These are phyloP conservation scores for Aspergillus texensis DNA, from an alignment of 2,329 filamentous ascomycete genomes.

Conservation along the genomic window DNA sequence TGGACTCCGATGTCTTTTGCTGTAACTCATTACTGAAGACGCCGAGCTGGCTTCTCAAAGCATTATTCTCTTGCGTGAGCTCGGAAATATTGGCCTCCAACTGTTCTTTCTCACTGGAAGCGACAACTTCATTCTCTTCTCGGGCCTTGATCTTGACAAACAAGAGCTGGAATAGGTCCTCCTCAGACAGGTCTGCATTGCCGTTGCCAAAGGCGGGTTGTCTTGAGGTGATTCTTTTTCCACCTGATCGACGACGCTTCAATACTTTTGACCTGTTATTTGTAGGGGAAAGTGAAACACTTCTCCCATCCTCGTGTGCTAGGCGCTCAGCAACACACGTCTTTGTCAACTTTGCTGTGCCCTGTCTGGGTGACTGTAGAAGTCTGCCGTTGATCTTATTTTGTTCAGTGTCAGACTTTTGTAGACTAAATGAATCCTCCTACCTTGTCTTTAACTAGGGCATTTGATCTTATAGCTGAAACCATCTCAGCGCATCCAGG, in stretches of 20 bases:
- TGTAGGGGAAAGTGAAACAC: background rate
- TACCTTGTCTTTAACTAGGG: background rate
- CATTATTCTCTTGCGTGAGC: constrained; percentile 32
- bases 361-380: background rate
- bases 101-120: constrained; percentile 25
- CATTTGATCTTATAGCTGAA: no score
- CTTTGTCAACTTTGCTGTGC: background rate
- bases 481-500: background rate
- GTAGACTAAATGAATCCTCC: background rate
- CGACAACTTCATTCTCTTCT: constrained; percentile 35
- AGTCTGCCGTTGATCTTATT: background rate
- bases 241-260: constrained; percentile 20
- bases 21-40: constrained; percentile 20
- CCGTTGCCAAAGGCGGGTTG: background rate
- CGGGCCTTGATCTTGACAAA: constrained; percentile 37
- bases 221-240: constrained; percentile 4
- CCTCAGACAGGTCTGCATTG: constrained; percentile 30
- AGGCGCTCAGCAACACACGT: background rate
- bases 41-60: constrained; percentile 28
- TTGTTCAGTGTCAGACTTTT: background rate
- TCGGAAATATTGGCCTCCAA: constrained; percentile 29
- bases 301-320: background rate
- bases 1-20: constrained; percentile 25
- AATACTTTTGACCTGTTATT: constrained; percentile 15
- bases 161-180: constrained; percentile 40